Base-by-base conservation (phyloP, 2,329 filamentous ascomycete genomes). In the Colletotrichum shisoi region DNA sequence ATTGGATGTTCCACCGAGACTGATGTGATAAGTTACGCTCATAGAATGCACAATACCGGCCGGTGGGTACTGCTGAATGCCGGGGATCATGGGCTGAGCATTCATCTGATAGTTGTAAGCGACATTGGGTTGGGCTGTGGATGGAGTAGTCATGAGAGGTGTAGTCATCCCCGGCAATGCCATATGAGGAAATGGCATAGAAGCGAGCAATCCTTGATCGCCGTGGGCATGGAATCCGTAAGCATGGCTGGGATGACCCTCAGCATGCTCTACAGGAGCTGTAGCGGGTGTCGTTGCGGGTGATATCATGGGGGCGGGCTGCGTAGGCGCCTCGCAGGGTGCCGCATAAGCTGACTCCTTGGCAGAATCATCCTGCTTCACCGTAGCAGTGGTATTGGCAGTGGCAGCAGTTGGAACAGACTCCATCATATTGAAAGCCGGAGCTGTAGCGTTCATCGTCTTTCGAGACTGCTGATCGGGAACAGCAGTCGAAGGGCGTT, bases 21-120 rank as follows among this genome's bases (percentile, higher is more conserved):
- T 67, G 24, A 68, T 45, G 44, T 68, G 65, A 19, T 64, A 68
- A 17, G 65, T 68, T n/a, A 68, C 34, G 34, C 48, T 65, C 12
- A 68, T 19, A 4, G 65, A 56, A 21, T 54, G 48, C 13, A 68
- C 17, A 2, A 56, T 17, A 4, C 56, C 54, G 7, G 31, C 27
- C 6, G 56, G 19, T 15, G 39, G 63, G 2, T 37, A 42, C 34
- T 51, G 42, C 11, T 51, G 52, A 19, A 66, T 44, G 7, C 45
- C 52, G n/a, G 48, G 40, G 2, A 60, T 40, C 8, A 64, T 27
- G 27, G 57, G 27, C 21, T 60, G 56, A 6, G 17, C 17, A 27
- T 52, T 19, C n/a, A 46, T 51, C 24, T 57, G 60, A 39, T 42
- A 34, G 12, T 12, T 34, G 4, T 57, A 56, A 15, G 53, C 13